Evolutionary conservation across 345 rosid genomes (phyloP).

Genomic region (Geranium rotundifolium): DNA sequence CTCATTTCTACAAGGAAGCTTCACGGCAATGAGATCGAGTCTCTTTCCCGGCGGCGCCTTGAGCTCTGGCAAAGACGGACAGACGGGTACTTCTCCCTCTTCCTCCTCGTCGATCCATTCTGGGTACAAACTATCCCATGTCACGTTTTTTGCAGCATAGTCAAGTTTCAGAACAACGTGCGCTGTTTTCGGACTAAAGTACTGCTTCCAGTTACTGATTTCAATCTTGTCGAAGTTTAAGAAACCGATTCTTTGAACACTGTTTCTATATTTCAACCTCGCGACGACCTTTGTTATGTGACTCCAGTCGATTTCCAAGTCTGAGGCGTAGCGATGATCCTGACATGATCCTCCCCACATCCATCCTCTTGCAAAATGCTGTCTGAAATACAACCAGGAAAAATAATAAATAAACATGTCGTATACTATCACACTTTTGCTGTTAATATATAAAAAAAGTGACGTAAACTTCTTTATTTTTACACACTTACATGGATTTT

Average conservation of each 20-base stretch:
- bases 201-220: neutral
- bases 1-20: slow-evolving; percentile 6
- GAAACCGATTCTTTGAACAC: neutral
- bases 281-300: slow-evolving; percentile 2
- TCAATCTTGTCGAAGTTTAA: neutral
- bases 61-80: slow-evolving; percentile 8
- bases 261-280: neutral
- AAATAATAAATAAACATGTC: too few relatives aligned
- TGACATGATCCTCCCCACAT: neutral
- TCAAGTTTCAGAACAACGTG: neutral
- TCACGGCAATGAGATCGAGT: neutral
- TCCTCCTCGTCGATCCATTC: slow-evolving; percentile 3
- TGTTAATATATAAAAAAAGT: too few relatives aligned
- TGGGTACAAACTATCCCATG: neutral
- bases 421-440: too few relatives aligned
- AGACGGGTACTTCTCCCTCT: slow-evolving; percentile 1
- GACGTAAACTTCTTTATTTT: too few relatives aligned
- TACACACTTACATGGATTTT: too few relatives aligned
- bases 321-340: neutral
- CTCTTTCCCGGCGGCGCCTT: neutral
- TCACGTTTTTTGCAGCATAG: neutral
- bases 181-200: neutral
- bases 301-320: slow-evolving; percentile 7
- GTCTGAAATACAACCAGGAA: too few relatives aligned
- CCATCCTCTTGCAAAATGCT: too few relatives aligned